Evolutionary conservation across 169 alveolate species (phyloP), one percentile per base, ranked within the genome.

Genomic region (Babesia bigemina): DNA sequence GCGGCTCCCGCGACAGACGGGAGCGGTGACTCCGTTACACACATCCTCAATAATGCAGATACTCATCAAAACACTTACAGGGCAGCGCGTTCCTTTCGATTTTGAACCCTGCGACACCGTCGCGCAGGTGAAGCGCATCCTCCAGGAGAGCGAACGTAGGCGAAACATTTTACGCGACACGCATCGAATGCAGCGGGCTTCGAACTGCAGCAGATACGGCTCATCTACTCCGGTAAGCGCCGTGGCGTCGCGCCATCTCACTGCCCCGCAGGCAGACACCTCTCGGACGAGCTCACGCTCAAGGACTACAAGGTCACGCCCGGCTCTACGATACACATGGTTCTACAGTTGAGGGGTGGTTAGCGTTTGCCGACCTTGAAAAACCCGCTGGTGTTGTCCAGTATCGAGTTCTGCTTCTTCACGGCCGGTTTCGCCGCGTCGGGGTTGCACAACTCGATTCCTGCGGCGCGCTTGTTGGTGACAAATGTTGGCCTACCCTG

Each of bases 241-340:
- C 7, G 11, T 13, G 81, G 47, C 45, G 39, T 33, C 39, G 39
- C 39, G 39, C 10, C 39, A 33, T 58, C 49, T 11, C 52, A 56
- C 56, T 55, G 36, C 59, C 56, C 50, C 47, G 42, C 63, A 84
- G 95, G 99, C 24, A 95, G 94, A 73, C 97, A 95, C 62, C 85
- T 95, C 95, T 87, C 88, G 24, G 98, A 96, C 53, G 98, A 96
- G 45, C 85, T 92, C 75, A 93, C 91, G 60, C 88, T 96, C 26
- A 53, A 84, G 60, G 98, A 96, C 78, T 96, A 96, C 93, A 93
- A 94, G 60, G 94, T 96, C 19, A 88, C 90, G 36, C 98, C 99
- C 6, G 99, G 99, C 29, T 86, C 95, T 77, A 95, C 98, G 39
- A 94, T 96, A 75, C 98, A 95, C 88, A 95, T 96, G 99, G 98